Base-by-base conservation (phyloP, 768 basidiomycete genomes). In the Mycena pura region DNA sequence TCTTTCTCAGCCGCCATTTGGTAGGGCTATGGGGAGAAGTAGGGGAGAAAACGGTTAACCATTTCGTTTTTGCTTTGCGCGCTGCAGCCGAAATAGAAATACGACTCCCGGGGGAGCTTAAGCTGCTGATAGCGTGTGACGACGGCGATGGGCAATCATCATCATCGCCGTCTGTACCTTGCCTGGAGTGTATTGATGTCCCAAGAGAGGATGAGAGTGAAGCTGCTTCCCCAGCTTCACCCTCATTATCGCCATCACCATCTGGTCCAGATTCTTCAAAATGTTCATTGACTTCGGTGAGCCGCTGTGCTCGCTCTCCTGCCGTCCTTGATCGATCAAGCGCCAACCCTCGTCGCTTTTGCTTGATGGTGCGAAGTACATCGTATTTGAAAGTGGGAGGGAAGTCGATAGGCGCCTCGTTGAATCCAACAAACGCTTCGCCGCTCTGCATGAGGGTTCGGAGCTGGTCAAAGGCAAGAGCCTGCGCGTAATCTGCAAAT, bases 381-480 rank as follows among this genome's bases (percentile, higher is more conserved):
- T 96, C 90, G 69, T 94, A 95, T 69, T 97, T 97, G 83, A 96
- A 98, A 0, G 96, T 97, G 0, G 95, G 95, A 5, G 93, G 87
- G 64, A 98, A 98, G 67, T 88, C 72, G 60, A 97, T 97, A 0
- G 80, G 76, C 0, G 83, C 93, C 73, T 98, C 96, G 8, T 77
- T 68, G 69, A 97, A 97, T 8, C 93, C 94, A 15, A 78, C 77
- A 66, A 98, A 94, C 3, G 85, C 85, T 8, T 83, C 74, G 10
- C 83, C 82, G n/a, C 81, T 78, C 40, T 80, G 77, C 89, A 97
- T 94, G n/a, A 91, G 77, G 24, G 83, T 83, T 32, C 84, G 84
- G 7, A 98, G 80, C 72, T 98, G 95, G 72, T 98, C 96, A 70
- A 97, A 98, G 11, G 87, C 88, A 11, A 97, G 83, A 0, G 95